These are phyloP conservation scores for Deinandra increscens DNA, from an alignment of 129 eudicot species.

Conservation along the genomic window DNA sequence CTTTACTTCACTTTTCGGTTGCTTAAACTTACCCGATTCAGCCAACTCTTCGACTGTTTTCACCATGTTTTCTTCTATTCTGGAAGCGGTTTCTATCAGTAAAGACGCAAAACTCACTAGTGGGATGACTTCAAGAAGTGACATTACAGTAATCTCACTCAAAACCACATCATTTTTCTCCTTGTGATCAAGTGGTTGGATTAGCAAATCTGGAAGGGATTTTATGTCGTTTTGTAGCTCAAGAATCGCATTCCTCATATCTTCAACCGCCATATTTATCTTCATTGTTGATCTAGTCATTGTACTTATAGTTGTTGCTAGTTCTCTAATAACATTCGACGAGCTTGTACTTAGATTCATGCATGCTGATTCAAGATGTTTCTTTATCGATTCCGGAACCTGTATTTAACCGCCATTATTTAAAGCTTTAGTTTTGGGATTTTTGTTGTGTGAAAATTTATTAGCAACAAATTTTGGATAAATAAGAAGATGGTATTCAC, in stretches of 20 bases:
- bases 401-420: neutral
- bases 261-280: slow-evolving; percentile 24
- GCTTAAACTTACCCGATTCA: slow-evolving; percentile 39
- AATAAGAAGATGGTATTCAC: slow-evolving; percentile 16
- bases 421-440: neutral
- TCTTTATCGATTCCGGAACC: slow-evolving; percentile 45
- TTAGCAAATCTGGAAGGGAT: slow-evolving; percentile 28
- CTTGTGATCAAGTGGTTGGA: slow-evolving; percentile 9
- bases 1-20: slow-evolving; percentile 15
- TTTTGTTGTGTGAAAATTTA: neutral
- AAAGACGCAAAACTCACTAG: slow-evolving; percentile 43
- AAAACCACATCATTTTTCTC: neutral
- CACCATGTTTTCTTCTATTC: slow-evolving; percentile 41
- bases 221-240: slow-evolving; percentile 36
- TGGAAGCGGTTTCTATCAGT: slow-evolving; percentile 40
- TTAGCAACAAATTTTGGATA: neutral
- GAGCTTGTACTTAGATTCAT: slow-evolving; percentile 37
- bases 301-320: slow-evolving; percentile 30
- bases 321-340: slow-evolving; percentile 37
- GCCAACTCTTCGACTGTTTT: slow-evolving; percentile 45
- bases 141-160: neutral
- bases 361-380: slow-evolving; percentile 37
- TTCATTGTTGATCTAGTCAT: slow-evolving; percentile 49
- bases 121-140: slow-evolving; percentile 30
- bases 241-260: slow-evolving; percentile 38